Base-by-base conservation (phyloP, 306 rosid genomes). In the Arachis hypogaea region DNA sequence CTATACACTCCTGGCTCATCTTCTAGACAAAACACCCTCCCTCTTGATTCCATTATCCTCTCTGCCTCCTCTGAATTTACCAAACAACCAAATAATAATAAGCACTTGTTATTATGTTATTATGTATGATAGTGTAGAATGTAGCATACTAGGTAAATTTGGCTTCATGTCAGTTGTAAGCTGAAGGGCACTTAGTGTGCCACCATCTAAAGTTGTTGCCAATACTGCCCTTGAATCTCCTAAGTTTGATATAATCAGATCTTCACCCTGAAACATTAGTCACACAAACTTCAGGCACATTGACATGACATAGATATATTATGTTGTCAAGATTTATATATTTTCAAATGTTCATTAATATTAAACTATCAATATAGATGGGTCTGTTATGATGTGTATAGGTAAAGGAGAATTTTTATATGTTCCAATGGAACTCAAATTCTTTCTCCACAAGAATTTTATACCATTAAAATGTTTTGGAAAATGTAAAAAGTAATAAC, bases 1-100 rank as follows among this genome's bases (percentile, higher is more conserved):
- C 96, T 85, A 65, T 83, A 85, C 64, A 89, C 89, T 29, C 87
- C 92, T 63, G 97, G 97, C 68, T 90, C 97, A 69, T 90, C 97
- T 7, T 75, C 49, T 66, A 88, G 66, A 69, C 92, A 83, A 51
- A 86, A 85, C 7, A 88, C 93, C 38, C 50, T 41, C 16, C 97
- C 97, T 18, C 69, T 85, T 7, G 87, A 88, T 28, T 80, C 66
- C 57, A 7, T 71, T 76, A 90, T 90, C 43, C 97, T 76, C 66
- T 86, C 89, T 22, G 90, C 93, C 68, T 90, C 97, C 83, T 88
- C 93, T 88, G 81, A 11, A 54, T 46, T 12, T 57, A 71, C 29
- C 71, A 54, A 76, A 68, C 41, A 43, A 54, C 55, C 56, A 63
- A 5, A 62, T 38, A 45, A 79, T 46, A 1, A 62, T 4, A 56